A percentile compares a stretch with the other conserved stretches of the same genome.
These are phyloP conservation scores for Echinochloa phyllopogon DNA, from an alignment of 176 grass and related monocot genomes.

Conservation along the genomic window DNA sequence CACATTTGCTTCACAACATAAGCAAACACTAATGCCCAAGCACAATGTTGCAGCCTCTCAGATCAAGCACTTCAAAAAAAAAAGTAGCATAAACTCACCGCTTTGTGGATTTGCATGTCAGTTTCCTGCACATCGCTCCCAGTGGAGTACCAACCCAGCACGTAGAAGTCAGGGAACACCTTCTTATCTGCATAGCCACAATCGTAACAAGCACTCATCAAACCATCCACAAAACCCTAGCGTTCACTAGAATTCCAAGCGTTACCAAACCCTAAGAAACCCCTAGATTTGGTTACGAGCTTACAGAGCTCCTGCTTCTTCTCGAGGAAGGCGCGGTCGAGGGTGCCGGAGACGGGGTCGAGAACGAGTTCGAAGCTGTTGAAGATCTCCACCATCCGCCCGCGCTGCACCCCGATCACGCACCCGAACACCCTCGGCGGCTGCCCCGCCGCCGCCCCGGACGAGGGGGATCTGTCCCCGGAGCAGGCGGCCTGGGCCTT, in stretches of 20 bases:
- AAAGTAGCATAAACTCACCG: constrained; percentile 60
- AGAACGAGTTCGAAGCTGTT: constrained; percentile 99
- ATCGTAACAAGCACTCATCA: constrained; percentile 33
- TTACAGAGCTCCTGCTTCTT: constrained; percentile 99
- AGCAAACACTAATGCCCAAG: not conserved
- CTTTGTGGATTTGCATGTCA: constrained; percentile 91
- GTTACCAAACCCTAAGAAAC: not conserved
- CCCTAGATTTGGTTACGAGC: constrained; percentile 1
- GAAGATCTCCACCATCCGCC: constrained; percentile 97
- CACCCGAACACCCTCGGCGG: constrained; percentile 82
- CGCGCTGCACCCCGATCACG: constrained; percentile 95
- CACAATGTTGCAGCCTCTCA: constrained; percentile 12
- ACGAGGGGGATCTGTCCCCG: constrained; percentile 32
- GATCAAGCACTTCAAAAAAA: constrained; percentile 16
- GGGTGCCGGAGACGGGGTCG: constrained; percentile 77
- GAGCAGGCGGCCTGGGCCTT: constrained; percentile 77
- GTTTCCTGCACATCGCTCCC: constrained; percentile 90
- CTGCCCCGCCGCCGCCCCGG: constrained; percentile 1
- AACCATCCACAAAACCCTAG: constrained; percentile 34
- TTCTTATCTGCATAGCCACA: constrained; percentile 87
- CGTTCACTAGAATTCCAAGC: not conserved
- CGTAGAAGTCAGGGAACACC: constrained; percentile 92
- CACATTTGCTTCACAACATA: not conserved
- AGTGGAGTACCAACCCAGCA: constrained; percentile 98
- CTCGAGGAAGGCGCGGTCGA: constrained; percentile 94